Percentiles rank a stretch among this genome's conserved stretches.
These are phyloP conservation scores for Aureobasidium vineae DNA, from an alignment of 2,329 filamentous ascomycete species.

Conservation along the genomic window DNA sequence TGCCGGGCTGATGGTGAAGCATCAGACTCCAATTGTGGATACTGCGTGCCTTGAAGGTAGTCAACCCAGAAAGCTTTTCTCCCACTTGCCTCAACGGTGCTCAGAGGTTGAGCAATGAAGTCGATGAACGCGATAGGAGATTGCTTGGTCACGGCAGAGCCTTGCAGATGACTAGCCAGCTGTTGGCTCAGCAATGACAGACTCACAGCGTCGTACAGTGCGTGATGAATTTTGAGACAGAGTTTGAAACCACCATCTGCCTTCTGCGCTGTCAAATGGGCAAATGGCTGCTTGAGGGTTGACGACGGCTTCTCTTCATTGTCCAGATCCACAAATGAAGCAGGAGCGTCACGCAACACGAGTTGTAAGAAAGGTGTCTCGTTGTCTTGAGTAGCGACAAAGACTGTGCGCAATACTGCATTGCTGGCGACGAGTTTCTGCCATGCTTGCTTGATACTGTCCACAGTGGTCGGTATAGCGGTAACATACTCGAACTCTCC, in stretches of 20 bases:
- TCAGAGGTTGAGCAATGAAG: slow-evolving; percentile 41
- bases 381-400: slow-evolving; percentile 54
- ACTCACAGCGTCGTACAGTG: slow-evolving; percentile 83
- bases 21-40: slow-evolving; percentile 31
- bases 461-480: slow-evolving; percentile 40
- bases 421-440: slow-evolving; percentile 52
- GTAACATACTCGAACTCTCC: slow-evolving; percentile 66
- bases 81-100: slow-evolving; percentile 27
- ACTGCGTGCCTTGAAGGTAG: slow-evolving; percentile 43
- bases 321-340: slow-evolving; percentile 37
- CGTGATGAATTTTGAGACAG: slow-evolving; percentile 69
- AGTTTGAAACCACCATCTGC: slow-evolving; percentile 32
- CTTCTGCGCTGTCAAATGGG: slow-evolving; percentile 31
- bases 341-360: slow-evolving; percentile 48
- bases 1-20: slow-evolving; percentile 31
- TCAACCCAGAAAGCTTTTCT: slow-evolving; percentile 52
- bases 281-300: slow-evolving; percentile 4
- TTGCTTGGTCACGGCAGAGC: background rate
- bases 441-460: slow-evolving; percentile 61
- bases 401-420: slow-evolving; percentile 67
- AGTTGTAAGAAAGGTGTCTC: slow-evolving; percentile 62
- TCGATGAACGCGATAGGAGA: slow-evolving; percentile 40
- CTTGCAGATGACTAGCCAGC: slow-evolving; percentile 48
- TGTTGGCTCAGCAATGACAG: slow-evolving; percentile 62
- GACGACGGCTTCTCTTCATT: slow-evolving; percentile 13